phyloP scores from a whole-genome alignment of 2,329 filamentous ascomycete genomes.

The Aspergillus sergii region DNA sequence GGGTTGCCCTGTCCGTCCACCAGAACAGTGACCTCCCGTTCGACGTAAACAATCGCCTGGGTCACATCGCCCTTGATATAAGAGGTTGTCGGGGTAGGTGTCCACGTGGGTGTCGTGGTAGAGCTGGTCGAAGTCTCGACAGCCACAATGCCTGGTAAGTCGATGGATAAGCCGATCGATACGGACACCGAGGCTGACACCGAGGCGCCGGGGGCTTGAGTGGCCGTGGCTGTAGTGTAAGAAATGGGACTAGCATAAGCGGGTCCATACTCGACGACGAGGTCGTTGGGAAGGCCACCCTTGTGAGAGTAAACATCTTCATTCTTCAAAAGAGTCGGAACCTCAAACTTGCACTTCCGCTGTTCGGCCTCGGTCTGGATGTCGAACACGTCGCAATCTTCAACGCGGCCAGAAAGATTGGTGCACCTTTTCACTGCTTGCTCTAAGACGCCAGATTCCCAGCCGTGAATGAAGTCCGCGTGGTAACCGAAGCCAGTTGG shows the following conservation, averaged over 20 bases:
- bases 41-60: constrained; percentile 33
- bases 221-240: constrained; percentile 14
- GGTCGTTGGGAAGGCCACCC: constrained; percentile 66
- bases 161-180: constrained; percentile 7
- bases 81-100: constrained; percentile 29
- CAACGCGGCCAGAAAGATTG: constrained; percentile 66
- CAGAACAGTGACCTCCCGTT: constrained; percentile 32
- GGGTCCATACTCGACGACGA: constrained; percentile 52
- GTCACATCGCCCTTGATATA: constrained; percentile 26
- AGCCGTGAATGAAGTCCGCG: constrained; percentile 79
- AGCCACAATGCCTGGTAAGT: constrained; percentile 12
- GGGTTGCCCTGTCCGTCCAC: constrained; percentile 29
- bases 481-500: constrained; percentile 74
- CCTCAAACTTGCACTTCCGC: constrained; percentile 62
- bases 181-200: not conserved
- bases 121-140: constrained; percentile 2
- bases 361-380: constrained; percentile 63
- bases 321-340: constrained; percentile 56
- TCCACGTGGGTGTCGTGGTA: constrained; percentile 19
- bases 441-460: constrained; percentile 71
- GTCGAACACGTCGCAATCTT: constrained; percentile 75
- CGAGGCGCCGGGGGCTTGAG: constrained; percentile 2
- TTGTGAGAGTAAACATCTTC: constrained; percentile 65
- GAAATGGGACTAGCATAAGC: constrained; percentile 36
- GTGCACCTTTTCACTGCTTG: constrained; percentile 75